Evolutionary conservation across 805 yeast species (phyloP).

Genomic region (Ogataea methylovora): DNA sequence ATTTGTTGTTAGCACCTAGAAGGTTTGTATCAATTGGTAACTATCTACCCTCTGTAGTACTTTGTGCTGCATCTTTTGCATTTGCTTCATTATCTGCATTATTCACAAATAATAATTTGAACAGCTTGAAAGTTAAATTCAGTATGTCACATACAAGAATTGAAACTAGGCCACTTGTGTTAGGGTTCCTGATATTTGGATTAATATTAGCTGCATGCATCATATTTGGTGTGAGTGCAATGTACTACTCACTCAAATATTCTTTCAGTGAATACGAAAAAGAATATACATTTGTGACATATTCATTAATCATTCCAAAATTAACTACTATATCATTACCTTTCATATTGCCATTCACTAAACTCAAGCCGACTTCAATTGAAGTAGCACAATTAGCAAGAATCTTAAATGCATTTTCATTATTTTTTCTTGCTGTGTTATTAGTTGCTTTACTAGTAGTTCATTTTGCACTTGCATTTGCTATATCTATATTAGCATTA

Average conservation of each 20-base stretch:
- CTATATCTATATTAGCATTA: slow-evolving; percentile 61
- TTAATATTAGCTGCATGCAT: slow-evolving; percentile 15
- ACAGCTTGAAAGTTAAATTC: slow-evolving; percentile 5
- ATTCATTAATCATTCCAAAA: slow-evolving; percentile 11
- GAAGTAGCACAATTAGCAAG: slow-evolving; percentile 15
- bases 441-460: slow-evolving; percentile 70
- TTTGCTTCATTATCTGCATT: slow-evolving; percentile 56
- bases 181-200: slow-evolving; percentile 24
- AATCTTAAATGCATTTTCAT: slow-evolving; percentile 19
- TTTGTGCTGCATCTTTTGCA: slow-evolving; percentile 62
- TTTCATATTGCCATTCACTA: not conserved
- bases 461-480: slow-evolving; percentile 75
- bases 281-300: slow-evolving; percentile 1
- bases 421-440: slow-evolving; percentile 58
- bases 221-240: slow-evolving; percentile 18
- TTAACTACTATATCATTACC: slow-evolving; percentile 5
- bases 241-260: slow-evolving; percentile 4
- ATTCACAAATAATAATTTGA: slow-evolving; percentile 34
- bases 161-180: slow-evolving; percentile 18
- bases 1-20: slow-evolving; percentile 69
- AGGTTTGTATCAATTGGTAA: slow-evolving; percentile 90
- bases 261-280: slow-evolving; percentile 6
- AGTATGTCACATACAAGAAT: slow-evolving; percentile 6
- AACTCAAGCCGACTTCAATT: not conserved
- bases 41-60: slow-evolving; percentile 78